These are phyloP conservation scores for Fusarium pininemorale DNA, from an alignment of 2,329 filamentous ascomycete species.

Conservation along the genomic window DNA sequence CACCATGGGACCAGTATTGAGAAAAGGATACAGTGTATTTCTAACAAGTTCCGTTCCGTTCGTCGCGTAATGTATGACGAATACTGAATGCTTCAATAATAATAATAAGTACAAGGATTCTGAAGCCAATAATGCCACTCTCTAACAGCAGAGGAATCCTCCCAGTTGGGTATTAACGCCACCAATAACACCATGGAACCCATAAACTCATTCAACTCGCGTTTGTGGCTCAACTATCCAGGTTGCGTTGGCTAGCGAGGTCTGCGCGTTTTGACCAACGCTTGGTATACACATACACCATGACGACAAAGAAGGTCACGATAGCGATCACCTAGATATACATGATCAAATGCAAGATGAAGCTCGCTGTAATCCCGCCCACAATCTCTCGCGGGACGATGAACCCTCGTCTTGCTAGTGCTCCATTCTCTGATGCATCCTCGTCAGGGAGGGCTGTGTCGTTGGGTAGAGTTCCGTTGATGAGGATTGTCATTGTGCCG, in stretches of 20 bases:
- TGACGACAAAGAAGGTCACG: no score
- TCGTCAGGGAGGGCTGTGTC: conserved; percentile 65
- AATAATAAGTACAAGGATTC: not conserved
- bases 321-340: no score
- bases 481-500: conserved; percentile 69
- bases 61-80: not conserved
- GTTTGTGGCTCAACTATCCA: no score
- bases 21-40: not conserved
- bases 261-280: no score
- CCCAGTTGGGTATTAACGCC: conserved; percentile 23
- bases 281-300: no score
- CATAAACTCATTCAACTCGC: not conserved
- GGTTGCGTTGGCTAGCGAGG: no score
- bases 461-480: conserved; percentile 82
- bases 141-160: not conserved
- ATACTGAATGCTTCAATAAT: not conserved
- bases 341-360: no score
- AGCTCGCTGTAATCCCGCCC: no score
- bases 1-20: not conserved
- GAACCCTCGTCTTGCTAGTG: not conserved
- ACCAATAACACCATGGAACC: conserved; percentile 5
- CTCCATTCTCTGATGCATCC: conserved; percentile 39
- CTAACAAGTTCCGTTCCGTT: not conserved
- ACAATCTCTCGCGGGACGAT: no score
- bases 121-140: not conserved